A percentile compares a stretch with the other conserved stretches of the same genome.
These are phyloP conservation scores for Coemansia sp. DNA, from an alignment of 192 early-diverging fungal species.

Conservation along the genomic window DNA sequence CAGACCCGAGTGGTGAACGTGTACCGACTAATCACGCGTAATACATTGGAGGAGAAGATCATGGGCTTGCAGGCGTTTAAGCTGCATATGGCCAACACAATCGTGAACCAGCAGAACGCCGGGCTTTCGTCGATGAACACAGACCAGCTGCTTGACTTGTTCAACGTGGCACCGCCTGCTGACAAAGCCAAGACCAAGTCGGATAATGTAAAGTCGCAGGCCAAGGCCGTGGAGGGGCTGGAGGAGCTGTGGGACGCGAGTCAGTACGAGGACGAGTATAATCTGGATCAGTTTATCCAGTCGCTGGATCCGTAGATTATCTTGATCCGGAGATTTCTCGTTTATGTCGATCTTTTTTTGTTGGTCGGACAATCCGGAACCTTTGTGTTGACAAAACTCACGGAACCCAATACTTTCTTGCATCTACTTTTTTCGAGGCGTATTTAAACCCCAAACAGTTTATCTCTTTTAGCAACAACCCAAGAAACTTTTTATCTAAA, in stretches of 20 bases:
- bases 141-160: conserved; percentile 92
- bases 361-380: not conserved
- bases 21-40: conserved; percentile 93
- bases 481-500: no score
- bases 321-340: not conserved
- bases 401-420: not conserved
- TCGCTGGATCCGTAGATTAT: conserved; percentile 43
- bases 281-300: conserved; percentile 74
- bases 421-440: not conserved
- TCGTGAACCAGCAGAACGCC: conserved; percentile 96
- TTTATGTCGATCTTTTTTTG: not conserved
- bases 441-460: no score
- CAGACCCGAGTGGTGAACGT: conserved; percentile 98
- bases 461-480: not conserved
- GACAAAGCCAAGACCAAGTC: conserved; percentile 2
- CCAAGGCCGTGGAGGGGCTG: conserved; percentile 60
- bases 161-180: conserved; percentile 64
- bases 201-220: conserved; percentile 6
- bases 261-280: conserved; percentile 84
- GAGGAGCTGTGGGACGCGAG: conserved; percentile 90
- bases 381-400: not conserved
- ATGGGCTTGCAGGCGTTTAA: conserved; percentile 99
- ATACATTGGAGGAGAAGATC: conserved; percentile 99
- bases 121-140: conserved; percentile 95
- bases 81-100: conserved; percentile 90